A percentile compares a stretch with the other conserved stretches of the same genome.
Conservation (phyloP, 352 stramenopile species). For the Phytophthora foliorum region DNA sequence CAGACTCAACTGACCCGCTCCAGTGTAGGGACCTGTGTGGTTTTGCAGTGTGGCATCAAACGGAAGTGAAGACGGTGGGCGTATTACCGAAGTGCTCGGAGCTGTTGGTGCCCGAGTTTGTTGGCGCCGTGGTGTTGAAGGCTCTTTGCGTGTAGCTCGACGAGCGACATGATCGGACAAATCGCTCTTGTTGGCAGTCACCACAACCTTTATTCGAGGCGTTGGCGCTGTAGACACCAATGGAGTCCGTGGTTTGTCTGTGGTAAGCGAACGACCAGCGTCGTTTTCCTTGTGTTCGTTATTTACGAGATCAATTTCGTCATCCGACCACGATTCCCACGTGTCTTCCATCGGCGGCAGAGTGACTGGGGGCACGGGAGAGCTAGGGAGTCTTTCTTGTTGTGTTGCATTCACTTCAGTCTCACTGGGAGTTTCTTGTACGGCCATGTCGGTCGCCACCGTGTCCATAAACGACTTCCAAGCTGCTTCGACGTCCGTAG, state of each 20-base stretch:
- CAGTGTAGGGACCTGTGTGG: slow-evolving; percentile 31
- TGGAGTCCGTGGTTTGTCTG: slow-evolving; percentile 10
- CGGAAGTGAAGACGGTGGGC: slow-evolving; percentile 34
- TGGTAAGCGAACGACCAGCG: slow-evolving; percentile 11
- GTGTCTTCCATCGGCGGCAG: slow-evolving; percentile 25
- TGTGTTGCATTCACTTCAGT: slow-evolving; percentile 6
- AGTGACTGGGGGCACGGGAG: not conserved
- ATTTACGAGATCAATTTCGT: slow-evolving; percentile 23
- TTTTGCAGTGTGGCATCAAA: slow-evolving; percentile 39
- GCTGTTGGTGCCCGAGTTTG: slow-evolving; percentile 8
- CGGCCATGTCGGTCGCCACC: slow-evolving; percentile 18
- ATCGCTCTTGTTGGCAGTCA: slow-evolving; percentile 23
- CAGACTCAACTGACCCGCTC: slow-evolving; percentile 46
- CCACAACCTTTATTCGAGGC: slow-evolving; percentile 31
- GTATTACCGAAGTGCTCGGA: slow-evolving; percentile 7
- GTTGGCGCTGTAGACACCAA: slow-evolving; percentile 3
- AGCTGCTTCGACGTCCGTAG: slow-evolving; percentile 62
- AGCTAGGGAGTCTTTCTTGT: slow-evolving; percentile 1
- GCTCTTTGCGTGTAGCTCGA: slow-evolving; percentile 5
- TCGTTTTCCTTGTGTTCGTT: slow-evolving; percentile 20
- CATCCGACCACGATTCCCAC: slow-evolving; percentile 47
- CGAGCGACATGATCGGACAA: slow-evolving; percentile 12
- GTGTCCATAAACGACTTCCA: slow-evolving; percentile 75
- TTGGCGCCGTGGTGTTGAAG: slow-evolving; percentile 10
- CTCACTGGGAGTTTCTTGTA: slow-evolving; percentile 11